Percentiles rank a stretch among this genome's conserved stretches.
phyloP scores from a whole-genome alignment of 2,329 filamentous ascomycete species.

The Emmonsia crescens region DNA sequence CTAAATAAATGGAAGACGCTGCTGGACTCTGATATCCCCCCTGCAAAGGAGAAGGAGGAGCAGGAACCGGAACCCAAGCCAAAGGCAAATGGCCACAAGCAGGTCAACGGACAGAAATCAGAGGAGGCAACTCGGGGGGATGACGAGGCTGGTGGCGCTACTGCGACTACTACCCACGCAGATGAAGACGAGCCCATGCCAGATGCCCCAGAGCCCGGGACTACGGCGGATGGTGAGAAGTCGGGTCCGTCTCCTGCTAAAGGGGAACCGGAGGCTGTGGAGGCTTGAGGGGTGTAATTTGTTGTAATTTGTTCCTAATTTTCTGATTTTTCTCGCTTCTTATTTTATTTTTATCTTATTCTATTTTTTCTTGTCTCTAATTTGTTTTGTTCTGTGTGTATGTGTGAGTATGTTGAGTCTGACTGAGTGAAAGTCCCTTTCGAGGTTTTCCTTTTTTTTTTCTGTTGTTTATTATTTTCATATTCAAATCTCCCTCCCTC shows the following conservation, averaged over 20 bases:
- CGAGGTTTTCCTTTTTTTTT: conserved; percentile 5
- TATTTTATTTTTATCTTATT: conserved; percentile 8
- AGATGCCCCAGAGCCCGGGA: conserved; percentile 6
- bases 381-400: neutral
- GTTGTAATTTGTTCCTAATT: neutral
- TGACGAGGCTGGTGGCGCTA: conserved; percentile 18
- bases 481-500: neutral
- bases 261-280: conserved; percentile 4
- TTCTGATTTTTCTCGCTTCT: conserved; percentile 13
- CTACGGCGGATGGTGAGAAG: conserved; percentile 5
- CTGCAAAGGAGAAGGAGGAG: conserved; percentile 16
- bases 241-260: neutral
- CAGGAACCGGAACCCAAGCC: conserved; percentile 38
- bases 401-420: neutral
- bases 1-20: conserved; percentile 84
- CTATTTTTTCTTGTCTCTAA: neutral
- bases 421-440: neutral
- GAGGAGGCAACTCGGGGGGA: conserved; percentile 23
- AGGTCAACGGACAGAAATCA: conserved; percentile 23
- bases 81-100: conserved; percentile 32
- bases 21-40: conserved; percentile 49
- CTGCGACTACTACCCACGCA: neutral
- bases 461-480: neutral
- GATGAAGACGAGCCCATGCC: conserved; percentile 11
- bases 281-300: conserved; percentile 4